Conservation (phyloP, 1,284 basidiomycete genomes). For the Trichosporon faecale region DNA sequence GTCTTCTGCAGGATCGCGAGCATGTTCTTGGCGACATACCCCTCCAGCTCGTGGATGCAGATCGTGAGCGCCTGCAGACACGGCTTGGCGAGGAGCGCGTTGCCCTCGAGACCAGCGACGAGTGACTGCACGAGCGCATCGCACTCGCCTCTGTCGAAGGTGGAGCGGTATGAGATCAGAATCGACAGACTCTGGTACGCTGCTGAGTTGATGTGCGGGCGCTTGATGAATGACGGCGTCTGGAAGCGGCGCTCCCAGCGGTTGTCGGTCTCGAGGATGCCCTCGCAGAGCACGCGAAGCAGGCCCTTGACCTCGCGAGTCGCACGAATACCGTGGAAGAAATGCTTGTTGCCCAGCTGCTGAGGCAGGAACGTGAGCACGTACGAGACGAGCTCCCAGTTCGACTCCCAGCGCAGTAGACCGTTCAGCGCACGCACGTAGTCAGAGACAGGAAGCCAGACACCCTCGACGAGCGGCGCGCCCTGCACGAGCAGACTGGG, state of each 20-base stretch:
- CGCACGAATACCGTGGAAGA: constrained; percentile 87
- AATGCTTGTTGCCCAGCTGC: constrained; percentile 91
- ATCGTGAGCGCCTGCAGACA: constrained; percentile 88
- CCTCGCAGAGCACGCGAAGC: constrained; percentile 65
- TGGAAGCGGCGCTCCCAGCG: constrained; percentile 51
- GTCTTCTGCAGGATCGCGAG: constrained; percentile 81
- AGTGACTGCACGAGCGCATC: constrained; percentile 78
- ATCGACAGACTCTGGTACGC: constrained; percentile 86
- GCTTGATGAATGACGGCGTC: constrained; percentile 57
- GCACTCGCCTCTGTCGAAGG: constrained; percentile 61
- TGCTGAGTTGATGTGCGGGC: constrained; percentile 80
- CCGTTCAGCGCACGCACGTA: constrained; percentile 68
- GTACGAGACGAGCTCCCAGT: constrained; percentile 94
- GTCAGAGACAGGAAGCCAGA: constrained; percentile 72
- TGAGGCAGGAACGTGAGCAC: constrained; percentile 85
- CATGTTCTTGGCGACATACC: constrained; percentile 76
- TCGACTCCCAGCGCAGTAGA: constrained; percentile 71
- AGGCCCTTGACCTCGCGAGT: constrained; percentile 65
- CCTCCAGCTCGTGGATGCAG: constrained; percentile 81
- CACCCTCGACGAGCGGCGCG: constrained; percentile 54
- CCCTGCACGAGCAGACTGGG: constrained; percentile 53
- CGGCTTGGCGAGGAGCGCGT: constrained; percentile 79
- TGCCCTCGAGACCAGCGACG: constrained; percentile 68
- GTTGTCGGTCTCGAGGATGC: constrained; percentile 32
- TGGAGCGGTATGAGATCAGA: constrained; percentile 79